These are phyloP conservation scores for Starmerella davenportii DNA, from an alignment of 805 yeast genomes.

Conservation along the genomic window DNA sequence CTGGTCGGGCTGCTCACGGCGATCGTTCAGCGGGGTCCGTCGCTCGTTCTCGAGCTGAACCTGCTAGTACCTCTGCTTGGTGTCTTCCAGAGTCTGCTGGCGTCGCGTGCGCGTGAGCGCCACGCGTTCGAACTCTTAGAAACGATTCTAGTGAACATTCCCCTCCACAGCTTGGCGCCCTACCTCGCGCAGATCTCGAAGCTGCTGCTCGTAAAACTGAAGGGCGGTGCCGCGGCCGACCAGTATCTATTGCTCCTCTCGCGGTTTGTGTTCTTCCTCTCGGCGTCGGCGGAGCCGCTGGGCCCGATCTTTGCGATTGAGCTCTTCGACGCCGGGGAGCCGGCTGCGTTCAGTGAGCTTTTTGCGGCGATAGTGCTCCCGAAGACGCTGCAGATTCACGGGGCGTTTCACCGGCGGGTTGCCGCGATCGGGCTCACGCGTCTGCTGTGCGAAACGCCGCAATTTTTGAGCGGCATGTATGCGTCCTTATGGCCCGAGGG, in stretches of 20 bases:
- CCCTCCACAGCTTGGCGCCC: constrained; percentile 31
- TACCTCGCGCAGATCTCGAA: constrained; percentile 57
- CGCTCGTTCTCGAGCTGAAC: constrained; percentile 27
- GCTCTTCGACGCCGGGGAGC: constrained; percentile 24
- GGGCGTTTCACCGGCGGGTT: constrained; percentile 29
- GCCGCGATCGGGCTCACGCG: constrained; percentile 34
- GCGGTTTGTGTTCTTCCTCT: constrained; percentile 38
- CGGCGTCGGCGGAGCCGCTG: constrained; percentile 28
- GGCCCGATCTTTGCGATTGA: constrained; percentile 39
- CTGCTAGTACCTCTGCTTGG: constrained; percentile 66
- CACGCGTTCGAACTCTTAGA: constrained; percentile 76
- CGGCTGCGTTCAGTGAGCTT: constrained; percentile 21
- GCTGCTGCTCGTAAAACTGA: constrained; percentile 61
- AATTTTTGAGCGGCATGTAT: constrained; percentile 29
- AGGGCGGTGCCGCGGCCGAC: constrained; percentile 47
- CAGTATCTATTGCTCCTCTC: constrained; percentile 57
- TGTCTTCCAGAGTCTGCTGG: constrained; percentile 83
- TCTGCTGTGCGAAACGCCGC: constrained; percentile 25
- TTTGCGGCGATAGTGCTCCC: constrained; percentile 22
- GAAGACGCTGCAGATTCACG: constrained; percentile 23
- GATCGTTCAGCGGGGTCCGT: constrained; percentile 33
- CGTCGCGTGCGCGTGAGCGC: constrained; percentile 64
- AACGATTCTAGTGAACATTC: constrained; percentile 41
- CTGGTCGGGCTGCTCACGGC: constrained; percentile 62
- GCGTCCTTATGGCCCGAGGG: constrained; percentile 28